These are phyloP conservation scores for Monosporascus ibericus DNA, from an alignment of 2,329 filamentous ascomycete species.

Conservation along the genomic window DNA sequence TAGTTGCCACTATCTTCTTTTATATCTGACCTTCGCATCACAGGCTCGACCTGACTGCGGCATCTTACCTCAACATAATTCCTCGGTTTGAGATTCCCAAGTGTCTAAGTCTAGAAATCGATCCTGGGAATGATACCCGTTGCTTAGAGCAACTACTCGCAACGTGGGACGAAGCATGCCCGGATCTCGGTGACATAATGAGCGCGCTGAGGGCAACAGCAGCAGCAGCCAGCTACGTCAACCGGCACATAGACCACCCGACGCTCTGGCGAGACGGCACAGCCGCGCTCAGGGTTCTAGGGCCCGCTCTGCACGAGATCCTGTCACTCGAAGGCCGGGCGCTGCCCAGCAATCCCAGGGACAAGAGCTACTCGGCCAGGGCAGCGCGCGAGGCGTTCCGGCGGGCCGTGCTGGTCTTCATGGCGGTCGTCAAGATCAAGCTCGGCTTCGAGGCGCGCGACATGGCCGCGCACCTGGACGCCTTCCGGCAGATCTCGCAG, in stretches of 20 bases:
- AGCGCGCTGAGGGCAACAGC: slow-evolving; percentile 18
- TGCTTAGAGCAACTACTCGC: slow-evolving; percentile 15
- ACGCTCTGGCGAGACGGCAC: slow-evolving; percentile 22
- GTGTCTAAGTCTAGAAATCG: slow-evolving; percentile 11
- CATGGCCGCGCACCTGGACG: slow-evolving; percentile 16
- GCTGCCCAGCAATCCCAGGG: slow-evolving; percentile 11
- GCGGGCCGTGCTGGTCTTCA: slow-evolving; percentile 19
- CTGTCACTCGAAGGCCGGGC: slow-evolving; percentile 18
- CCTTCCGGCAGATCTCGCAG: slow-evolving; percentile 21
- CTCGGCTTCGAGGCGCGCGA: slow-evolving; percentile 17
- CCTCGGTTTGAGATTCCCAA: slow-evolving; percentile 17
- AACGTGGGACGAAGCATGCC: slow-evolving; percentile 16
- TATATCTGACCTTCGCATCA: background rate
- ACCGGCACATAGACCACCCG: slow-evolving; percentile 7
- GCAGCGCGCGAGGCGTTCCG: slow-evolving; percentile 22
- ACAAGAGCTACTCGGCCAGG: slow-evolving; percentile 13
- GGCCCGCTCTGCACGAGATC: slow-evolving; percentile 18
- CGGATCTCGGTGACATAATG: slow-evolving; percentile 17
- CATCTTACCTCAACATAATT: slow-evolving; percentile 16
- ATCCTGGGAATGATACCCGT: slow-evolving; percentile 11
- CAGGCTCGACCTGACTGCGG: slow-evolving; percentile 22
- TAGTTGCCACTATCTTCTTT: too few species aligned
- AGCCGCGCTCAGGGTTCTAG: slow-evolving; percentile 15
- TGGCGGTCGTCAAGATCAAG: slow-evolving; percentile 16
- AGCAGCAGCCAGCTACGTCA: slow-evolving; percentile 20